Evolutionary conservation across 1,139 yeast species (phyloP).

Genomic region (Hyphopichia wangnamkhiaoensis): DNA sequence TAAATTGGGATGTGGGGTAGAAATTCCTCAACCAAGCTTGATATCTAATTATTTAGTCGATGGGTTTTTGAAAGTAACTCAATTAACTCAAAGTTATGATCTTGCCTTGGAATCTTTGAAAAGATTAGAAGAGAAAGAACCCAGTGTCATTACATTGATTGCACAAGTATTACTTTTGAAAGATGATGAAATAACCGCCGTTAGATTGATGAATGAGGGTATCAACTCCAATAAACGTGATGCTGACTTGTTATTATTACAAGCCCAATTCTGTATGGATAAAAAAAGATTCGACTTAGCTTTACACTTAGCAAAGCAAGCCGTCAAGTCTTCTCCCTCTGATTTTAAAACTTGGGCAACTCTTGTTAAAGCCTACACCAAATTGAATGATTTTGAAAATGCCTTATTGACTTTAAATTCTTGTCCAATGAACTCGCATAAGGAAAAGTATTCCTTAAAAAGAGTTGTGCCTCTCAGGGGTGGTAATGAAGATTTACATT

Average conservation of each 20-base stretch:
- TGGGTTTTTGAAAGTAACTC: constrained; percentile 64
- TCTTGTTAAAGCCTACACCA: constrained; percentile 71
- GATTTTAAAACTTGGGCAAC: constrained; percentile 84
- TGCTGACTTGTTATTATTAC: constrained; percentile 57
- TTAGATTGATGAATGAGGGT: constrained; percentile 63
- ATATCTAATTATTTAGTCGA: constrained; percentile 76
- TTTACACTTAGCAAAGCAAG: constrained; percentile 66
- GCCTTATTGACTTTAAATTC: constrained; percentile 86
- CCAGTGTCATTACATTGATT: constrained; percentile 55
- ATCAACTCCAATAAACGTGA: constrained; percentile 62
- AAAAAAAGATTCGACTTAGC: constrained; percentile 75
- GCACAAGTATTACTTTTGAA: constrained; percentile 54
- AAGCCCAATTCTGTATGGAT: constrained; percentile 68
- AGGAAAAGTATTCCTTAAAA: constrained; percentile 56
- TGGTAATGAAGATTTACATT: constrained; percentile 56
- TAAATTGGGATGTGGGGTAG: constrained; percentile 64
- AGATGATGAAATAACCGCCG: constrained; percentile 81
- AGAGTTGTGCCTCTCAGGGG: constrained; percentile 63
- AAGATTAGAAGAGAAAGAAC: constrained; percentile 44
- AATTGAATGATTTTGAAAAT: constrained; percentile 66
- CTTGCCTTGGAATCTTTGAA: constrained; percentile 57
- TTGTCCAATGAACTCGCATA: constrained; percentile 84
- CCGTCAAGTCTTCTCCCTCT: constrained; percentile 81
- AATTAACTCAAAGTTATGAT: constrained; percentile 64
- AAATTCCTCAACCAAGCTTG: constrained; percentile 68